These are phyloP conservation scores for Erodium moschatum DNA, from an alignment of 441 rosid genomes.

Conservation along the genomic window DNA sequence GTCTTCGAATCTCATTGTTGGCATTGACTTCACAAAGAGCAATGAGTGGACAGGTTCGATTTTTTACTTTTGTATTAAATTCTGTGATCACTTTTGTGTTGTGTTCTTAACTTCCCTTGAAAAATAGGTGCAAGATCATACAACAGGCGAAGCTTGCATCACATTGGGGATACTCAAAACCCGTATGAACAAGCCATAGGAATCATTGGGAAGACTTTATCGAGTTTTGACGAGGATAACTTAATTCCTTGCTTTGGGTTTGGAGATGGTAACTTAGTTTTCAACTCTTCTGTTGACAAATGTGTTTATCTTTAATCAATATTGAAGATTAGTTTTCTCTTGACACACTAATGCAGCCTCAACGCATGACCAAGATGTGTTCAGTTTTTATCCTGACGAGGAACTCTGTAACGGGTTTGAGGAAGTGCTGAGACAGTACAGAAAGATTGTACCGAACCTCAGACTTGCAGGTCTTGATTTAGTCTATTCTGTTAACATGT, in stretches of 20 bases:
- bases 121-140: slow-evolving; percentile 48
- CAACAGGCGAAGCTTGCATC: slow-evolving; percentile 56
- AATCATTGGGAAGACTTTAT: slow-evolving; percentile 62
- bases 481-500: not conserved
- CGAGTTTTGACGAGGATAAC: slow-evolving; percentile 66
- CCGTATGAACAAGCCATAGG: slow-evolving; percentile 72
- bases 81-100: slow-evolving; percentile 5
- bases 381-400: slow-evolving; percentile 47
- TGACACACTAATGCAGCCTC: slow-evolving; percentile 38
- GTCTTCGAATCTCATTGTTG: slow-evolving; percentile 68
- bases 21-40: slow-evolving; percentile 76
- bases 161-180: slow-evolving; percentile 41
- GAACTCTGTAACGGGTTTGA: slow-evolving; percentile 65
- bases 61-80: slow-evolving; percentile 56
- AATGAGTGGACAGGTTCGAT: slow-evolving; percentile 62
- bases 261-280: slow-evolving; percentile 47
- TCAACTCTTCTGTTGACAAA: not conserved
- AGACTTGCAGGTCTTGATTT: slow-evolving; percentile 53
- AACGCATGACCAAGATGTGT: slow-evolving; percentile 69
- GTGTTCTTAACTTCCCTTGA: too few relatives aligned
- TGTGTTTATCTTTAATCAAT: not conserved
- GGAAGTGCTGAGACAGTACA: slow-evolving; percentile 54
- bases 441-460: slow-evolving; percentile 55
- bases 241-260: slow-evolving; percentile 69
- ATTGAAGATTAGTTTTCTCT: slow-evolving; percentile 15